phyloP scores from a whole-genome alignment of 805 yeast genomes.

The Babjeviella inositovora region DNA sequence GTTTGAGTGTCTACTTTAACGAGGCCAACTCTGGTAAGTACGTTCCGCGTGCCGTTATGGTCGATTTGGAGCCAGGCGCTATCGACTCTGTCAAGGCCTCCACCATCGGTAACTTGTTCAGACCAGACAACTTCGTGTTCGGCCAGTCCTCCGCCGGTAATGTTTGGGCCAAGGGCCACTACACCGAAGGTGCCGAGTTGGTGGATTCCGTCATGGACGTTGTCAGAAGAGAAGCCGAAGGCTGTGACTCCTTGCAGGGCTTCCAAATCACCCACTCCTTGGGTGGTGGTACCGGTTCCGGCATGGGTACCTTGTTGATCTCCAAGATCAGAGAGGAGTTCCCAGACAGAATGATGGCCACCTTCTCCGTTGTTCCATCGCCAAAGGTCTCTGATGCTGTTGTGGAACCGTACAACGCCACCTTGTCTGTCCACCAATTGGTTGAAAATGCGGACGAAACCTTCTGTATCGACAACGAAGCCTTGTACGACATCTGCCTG shows the following conservation, averaged over 20 bases:
- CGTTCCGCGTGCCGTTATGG: slow-evolving; percentile 87
- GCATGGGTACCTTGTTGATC: slow-evolving; percentile 84
- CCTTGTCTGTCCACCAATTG: slow-evolving; percentile 79
- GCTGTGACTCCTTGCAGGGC: slow-evolving; percentile 85
- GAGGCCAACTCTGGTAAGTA: slow-evolving; percentile 81
- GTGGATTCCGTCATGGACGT: slow-evolving; percentile 83
- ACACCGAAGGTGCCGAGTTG: slow-evolving; percentile 92
- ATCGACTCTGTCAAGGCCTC: slow-evolving; percentile 75
- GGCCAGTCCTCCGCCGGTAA: slow-evolving; percentile 92
- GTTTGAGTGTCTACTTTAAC: slow-evolving; percentile 72
- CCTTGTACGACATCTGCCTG: slow-evolving; percentile 79
- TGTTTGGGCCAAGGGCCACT: slow-evolving; percentile 94
- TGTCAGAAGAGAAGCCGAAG: slow-evolving; percentile 87
- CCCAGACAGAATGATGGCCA: slow-evolving; percentile 93
- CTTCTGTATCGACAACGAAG: slow-evolving; percentile 91
- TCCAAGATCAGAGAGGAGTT: slow-evolving; percentile 82
- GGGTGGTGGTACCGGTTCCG: slow-evolving; percentile 94
- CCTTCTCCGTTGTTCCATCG: slow-evolving; percentile 86
- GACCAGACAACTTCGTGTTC: slow-evolving; percentile 83
- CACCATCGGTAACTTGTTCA: slow-evolving; percentile 68
- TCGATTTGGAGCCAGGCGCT: slow-evolving; percentile 91
- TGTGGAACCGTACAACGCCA: slow-evolving; percentile 90
- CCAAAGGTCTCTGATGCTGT: slow-evolving; percentile 88
- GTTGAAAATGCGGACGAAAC: slow-evolving; percentile 88
- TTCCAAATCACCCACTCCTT: slow-evolving; percentile 78